Percentiles rank a stretch among this genome's conserved stretches.
phyloP scores from a whole-genome alignment of 2,329 filamentous ascomycete genomes.

The Raffaelea deltoideospora region DNA sequence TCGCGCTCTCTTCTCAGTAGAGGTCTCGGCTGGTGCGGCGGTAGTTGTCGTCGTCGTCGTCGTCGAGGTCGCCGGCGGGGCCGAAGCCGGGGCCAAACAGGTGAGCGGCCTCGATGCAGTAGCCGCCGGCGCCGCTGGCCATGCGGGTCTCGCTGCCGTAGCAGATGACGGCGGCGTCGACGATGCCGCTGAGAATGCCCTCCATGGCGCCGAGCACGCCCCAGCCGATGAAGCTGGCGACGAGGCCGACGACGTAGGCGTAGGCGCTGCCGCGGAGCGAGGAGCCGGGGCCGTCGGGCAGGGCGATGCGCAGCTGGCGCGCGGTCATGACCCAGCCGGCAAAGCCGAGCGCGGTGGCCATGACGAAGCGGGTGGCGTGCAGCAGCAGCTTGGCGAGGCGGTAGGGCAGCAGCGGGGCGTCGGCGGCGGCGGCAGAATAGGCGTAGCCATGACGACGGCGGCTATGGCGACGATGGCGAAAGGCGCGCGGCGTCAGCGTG shows the following conservation, averaged over 20 bases:
- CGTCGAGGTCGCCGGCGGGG: constrained; percentile 12
- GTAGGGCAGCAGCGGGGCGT: constrained; percentile 58
- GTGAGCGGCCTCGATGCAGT: constrained; percentile 82
- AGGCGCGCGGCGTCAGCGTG: constrained; percentile 44
- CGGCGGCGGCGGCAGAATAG: constrained; percentile 17
- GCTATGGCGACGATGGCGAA: constrained; percentile 15
- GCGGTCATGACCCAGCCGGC: constrained; percentile 95
- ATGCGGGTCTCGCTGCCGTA: constrained; percentile 79
- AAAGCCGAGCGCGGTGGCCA: constrained; percentile 79
- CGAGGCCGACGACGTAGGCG: constrained; percentile 82
- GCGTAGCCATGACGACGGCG: constrained; percentile 8
- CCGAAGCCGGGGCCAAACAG: constrained; percentile 83
- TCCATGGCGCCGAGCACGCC: constrained; percentile 84
- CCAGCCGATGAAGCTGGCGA: constrained; percentile 91
- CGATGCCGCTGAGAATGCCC: constrained; percentile 69
- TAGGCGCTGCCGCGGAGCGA: constrained; percentile 69
- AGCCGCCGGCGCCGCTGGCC: constrained; percentile 52
- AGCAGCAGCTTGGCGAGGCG: constrained; percentile 81
- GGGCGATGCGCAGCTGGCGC: constrained; percentile 52
- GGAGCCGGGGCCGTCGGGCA: constrained; percentile 26
- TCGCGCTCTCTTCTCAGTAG: constrained; percentile 1
- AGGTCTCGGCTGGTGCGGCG: constrained; percentile 5
- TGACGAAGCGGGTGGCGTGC: constrained; percentile 79
- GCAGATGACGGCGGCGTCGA: constrained; percentile 81
- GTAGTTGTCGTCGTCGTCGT: constrained; percentile 4